Evolutionary conservation across 192 early-diverging fungal species (phyloP).

Genomic region (Allomyces arbusculus): DNA sequence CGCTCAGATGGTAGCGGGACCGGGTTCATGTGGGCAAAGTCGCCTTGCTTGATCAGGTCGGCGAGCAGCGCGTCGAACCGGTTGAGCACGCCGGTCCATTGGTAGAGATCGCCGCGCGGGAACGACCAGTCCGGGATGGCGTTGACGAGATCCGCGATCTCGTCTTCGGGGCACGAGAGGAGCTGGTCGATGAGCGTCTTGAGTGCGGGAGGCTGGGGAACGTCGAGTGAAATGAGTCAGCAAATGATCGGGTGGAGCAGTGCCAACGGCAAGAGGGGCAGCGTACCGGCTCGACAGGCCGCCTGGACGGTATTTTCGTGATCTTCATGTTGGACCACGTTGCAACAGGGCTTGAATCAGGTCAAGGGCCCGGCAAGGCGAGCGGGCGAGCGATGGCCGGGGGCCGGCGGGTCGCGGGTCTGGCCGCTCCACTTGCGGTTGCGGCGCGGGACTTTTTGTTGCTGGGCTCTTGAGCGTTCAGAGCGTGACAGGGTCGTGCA

Average conservation of each 20-base stretch:
- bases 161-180: constrained; percentile 17
- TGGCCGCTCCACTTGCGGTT: too few relatives aligned
- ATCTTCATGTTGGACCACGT: constrained; percentile 2
- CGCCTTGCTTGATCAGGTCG: constrained; percentile 34
- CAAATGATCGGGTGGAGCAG: not conserved
- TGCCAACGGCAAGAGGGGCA: not conserved
- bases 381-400: too few relatives aligned
- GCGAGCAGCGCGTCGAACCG: constrained; percentile 70
- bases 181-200: constrained; percentile 1
- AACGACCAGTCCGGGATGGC: constrained; percentile 45
- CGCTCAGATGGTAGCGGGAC: constrained; percentile 29
- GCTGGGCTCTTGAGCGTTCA: too few relatives aligned
- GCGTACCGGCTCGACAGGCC: not conserved
- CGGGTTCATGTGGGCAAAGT: constrained; percentile 41
- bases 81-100: constrained; percentile 88
- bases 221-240: not conserved
- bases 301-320: constrained; percentile 1
- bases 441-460: too few relatives aligned
- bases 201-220: not conserved
- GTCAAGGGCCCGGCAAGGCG: too few relatives aligned
- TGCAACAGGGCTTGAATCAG: too few relatives aligned
- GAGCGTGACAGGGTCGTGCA: too few relatives aligned
- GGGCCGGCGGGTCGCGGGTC: too few relatives aligned
- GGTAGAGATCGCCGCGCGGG: constrained; percentile 80
- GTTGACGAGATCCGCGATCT: constrained; percentile 30